Evolutionary conservation across 2,329 filamentous ascomycete species (phyloP), one percentile per base, ranked within the genome.

Genomic region (Cladosporium sp.): DNA sequence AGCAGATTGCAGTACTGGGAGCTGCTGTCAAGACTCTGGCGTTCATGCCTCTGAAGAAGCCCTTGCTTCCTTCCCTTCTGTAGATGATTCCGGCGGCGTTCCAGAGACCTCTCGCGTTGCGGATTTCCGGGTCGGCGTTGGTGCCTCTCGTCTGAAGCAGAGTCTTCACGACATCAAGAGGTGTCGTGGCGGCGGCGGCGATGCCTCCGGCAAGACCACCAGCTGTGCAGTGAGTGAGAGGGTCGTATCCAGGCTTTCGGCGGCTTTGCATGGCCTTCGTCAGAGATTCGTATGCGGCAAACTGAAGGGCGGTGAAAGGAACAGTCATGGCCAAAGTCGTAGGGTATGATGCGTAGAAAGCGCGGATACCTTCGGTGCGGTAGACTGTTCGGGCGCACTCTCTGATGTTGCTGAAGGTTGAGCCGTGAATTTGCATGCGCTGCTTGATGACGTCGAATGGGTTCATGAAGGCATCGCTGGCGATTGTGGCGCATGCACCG

Each of bases 381-480:
- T 96, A 96, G 61, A 99, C 88, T 65, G 90, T 88, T 72, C 83
- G 85, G 59, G 93, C 93, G 80, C 94, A 99, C 72, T 97, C 88
- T 59, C 82, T 73, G 76, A 97, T 88, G 20, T 89, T 92, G 68
- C 87, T 88, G 78, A 97, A 96, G 65, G 87, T 86, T n/a, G 93
- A 97, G 70, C 94, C 89, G 73, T 96, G 90, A 60, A 99, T 89
- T 76, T 99, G 94, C 94, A 99, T 99, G 69, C 94, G 90, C 76
- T 99, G 94, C 78, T 99, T 99, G 80, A 99, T 96, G 62, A 99
- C 94, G 78, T 99, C 94, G 73, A 99, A 99, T 20, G 94, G 94
- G 72, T 97, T 99, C 94, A 99, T 99, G 65, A 99, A 85, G 57
- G 94, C 94, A 80, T 99, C 94, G 74, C 92, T 97, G 37, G 93